Base-by-base conservation (phyloP, 2,329 filamentous ascomycete genomes). In the Colletotrichum godetiae region DNA sequence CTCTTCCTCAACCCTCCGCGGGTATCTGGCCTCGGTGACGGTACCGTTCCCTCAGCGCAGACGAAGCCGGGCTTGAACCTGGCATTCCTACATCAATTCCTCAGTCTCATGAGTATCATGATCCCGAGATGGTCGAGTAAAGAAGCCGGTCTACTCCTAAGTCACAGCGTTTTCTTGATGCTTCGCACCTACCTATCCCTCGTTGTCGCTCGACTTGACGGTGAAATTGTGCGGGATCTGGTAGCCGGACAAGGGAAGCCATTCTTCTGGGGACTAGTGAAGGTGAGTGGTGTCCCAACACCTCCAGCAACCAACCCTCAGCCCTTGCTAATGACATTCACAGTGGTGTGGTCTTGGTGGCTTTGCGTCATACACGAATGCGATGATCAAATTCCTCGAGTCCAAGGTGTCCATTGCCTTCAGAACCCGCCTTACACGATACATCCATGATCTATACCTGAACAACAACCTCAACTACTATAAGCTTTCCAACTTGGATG, bases 361-460 rank as follows among this genome's bases (percentile, higher is more conserved):
- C 2, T 92, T 98, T 75, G 96, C 95, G 10, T 97, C 96, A 0
- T 99, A 99, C 80, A 98, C 96, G 63, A 99, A 99, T 82, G 95
- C 96, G 67, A 98, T 97, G 93, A 99, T 99, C 87, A 98, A 98
- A 83, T 99, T 94, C 84, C 89, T 99, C 75, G 96, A 99, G 83
- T 96, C 94, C 63, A 99, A 99, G 86, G 95, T 99, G 67, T 98
- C 96, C 7, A 99, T 99, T 76, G 96, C 97, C 42, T 99, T 99
- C 88, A 92, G 97, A 55, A 99, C 97, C 5, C 91, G 97, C 12
- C 88, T 99, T 15, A 99, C 97, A 2, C 89, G 97, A 77, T 99
- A 99, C 81, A 98, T 99, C 67, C 97, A 99, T 83, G 97, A 99
- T 79, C 86, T 99, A 10, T 99, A 99, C 79, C 89, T 99, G 19